Evolutionary conservation across 2,329 filamentous ascomycete genomes (phyloP), one percentile per base, ranked within the genome.

Genomic region (Calonectria montana): DNA sequence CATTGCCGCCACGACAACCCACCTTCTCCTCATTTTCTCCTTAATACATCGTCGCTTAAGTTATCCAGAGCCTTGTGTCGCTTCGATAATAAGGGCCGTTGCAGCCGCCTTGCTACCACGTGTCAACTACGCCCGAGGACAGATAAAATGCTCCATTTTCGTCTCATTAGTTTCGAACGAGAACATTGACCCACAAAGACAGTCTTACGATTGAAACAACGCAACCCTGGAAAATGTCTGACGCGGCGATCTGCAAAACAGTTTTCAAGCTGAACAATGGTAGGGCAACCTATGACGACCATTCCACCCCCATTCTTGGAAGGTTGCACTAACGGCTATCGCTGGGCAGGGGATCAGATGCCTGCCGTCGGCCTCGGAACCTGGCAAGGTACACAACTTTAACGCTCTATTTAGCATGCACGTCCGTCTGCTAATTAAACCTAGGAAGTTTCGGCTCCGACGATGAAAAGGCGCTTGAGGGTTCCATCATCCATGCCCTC

Each of bases 401-500:
- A 41, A 16, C 13, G 8, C 45, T 27, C 35, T 25, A 31, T 41
- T 25, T n/a, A 50, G 23, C 27, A 41, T 35, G n/a, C 41, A 62
- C 18, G 37, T 31, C 29, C 31, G 18, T 18, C 29, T 23, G 25
- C 43, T 47, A 39, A 31, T 62, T 16, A 48, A 45, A 48, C 39
- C 31, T 29, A 67, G 65, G 65, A 4, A 67, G 41, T 10, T 59
- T 67, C 25, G 65, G 65, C 25, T 48, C 65, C 15, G 65, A 67
- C 7, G 43, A 67, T 29, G 65, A 47, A 35, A 59, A 48, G 12
- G 15, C 59, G 21, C 65, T 67, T 9, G 65, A 67, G 15, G 65
- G 62, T 55, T 77, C 77, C 57, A 77, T 82, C 65, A 70, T 77
- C 66, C 73, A 79, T 64, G 80, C 81, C 15, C 67, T 82, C 15